A percentile compares a stretch with the other conserved stretches of the same genome.
phyloP scores from a whole-genome alignment of 2,329 filamentous ascomycete species.

The Diaporthe caulivora region DNA sequence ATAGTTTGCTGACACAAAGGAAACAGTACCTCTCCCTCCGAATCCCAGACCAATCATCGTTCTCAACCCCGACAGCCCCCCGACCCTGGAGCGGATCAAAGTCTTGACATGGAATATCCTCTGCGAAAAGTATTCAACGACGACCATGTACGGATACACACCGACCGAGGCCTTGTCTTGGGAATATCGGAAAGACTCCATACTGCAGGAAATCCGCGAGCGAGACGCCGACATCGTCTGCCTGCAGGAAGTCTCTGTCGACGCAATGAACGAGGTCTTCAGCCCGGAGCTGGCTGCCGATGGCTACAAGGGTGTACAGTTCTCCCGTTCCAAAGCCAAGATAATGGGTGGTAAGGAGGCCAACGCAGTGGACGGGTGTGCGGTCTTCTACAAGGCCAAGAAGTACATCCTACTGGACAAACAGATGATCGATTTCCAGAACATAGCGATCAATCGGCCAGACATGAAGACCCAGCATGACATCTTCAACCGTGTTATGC shows the following conservation, averaged over 20 bases:
- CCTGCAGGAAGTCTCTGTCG: slow-evolving; percentile 92
- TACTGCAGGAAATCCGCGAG: slow-evolving; percentile 83
- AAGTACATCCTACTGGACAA: slow-evolving; percentile 97
- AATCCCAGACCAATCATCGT: slow-evolving; percentile 81
- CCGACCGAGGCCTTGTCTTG: slow-evolving; percentile 84
- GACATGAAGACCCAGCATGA: slow-evolving; percentile 98
- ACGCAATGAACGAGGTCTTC: slow-evolving; percentile 93
- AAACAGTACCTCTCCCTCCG: slow-evolving; percentile 80
- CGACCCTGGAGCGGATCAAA: slow-evolving; percentile 78
- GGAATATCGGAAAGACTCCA: slow-evolving; percentile 86
- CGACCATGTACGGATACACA: slow-evolving; percentile 89
- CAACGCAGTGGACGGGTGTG: slow-evolving; percentile 92
- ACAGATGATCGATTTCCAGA: slow-evolving; percentile 91
- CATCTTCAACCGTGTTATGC: slow-evolving; percentile 98
- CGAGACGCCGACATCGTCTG: slow-evolving; percentile 91
- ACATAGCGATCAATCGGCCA: slow-evolving; percentile 91
- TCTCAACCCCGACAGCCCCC: slow-evolving; percentile 75
- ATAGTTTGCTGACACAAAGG: neutral
- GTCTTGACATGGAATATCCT: slow-evolving; percentile 96
- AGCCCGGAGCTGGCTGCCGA: slow-evolving; percentile 85
- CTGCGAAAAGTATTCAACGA: slow-evolving; percentile 92
- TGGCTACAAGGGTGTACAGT: slow-evolving; percentile 95
- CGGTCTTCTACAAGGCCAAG: slow-evolving; percentile 95
- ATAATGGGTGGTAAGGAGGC: slow-evolving; percentile 94
- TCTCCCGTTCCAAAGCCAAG: slow-evolving; percentile 88